A percentile compares a stretch with the other conserved stretches of the same genome.
phyloP scores from a whole-genome alignment of 768 basidiomycete genomes.

The Kondoa malvinella region DNA sequence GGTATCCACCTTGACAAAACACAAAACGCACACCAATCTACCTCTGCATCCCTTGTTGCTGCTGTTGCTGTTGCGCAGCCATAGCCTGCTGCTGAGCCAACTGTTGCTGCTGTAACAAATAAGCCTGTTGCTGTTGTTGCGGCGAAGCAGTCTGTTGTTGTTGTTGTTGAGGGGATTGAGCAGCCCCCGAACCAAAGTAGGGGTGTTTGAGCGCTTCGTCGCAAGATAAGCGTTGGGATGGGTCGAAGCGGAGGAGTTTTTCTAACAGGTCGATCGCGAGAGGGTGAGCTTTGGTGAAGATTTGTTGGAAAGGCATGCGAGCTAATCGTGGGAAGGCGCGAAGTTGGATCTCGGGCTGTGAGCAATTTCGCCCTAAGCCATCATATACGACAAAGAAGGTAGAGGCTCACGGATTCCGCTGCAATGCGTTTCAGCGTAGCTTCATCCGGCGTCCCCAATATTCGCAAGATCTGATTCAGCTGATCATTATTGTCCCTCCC shows the following conservation, averaged over 20 bases:
- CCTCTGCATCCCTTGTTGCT: too few species aligned
- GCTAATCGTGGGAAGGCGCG: slow-evolving; percentile 78
- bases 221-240: slow-evolving; percentile 74
- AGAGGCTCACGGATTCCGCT: slow-evolving; percentile 46
- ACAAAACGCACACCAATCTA: too few species aligned
- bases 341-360: slow-evolving; percentile 59
- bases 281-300: slow-evolving; percentile 68
- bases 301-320: slow-evolving; percentile 60
- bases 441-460: slow-evolving; percentile 87
- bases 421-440: slow-evolving; percentile 70
- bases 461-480: slow-evolving; percentile 90
- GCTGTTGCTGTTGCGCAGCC: neutral
- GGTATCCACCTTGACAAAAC: too few species aligned
- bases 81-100: neutral
- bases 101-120: neutral
- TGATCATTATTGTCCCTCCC: slow-evolving; percentile 96
- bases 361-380: slow-evolving; percentile 9
- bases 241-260: slow-evolving; percentile 87
- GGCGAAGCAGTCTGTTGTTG: neutral
- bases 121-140: slow-evolving; percentile 7
- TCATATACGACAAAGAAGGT: neutral
- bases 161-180: slow-evolving; percentile 33
- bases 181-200: slow-evolving; percentile 43
- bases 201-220: slow-evolving; percentile 80
- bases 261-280: slow-evolving; percentile 89